Percentiles rank a stretch among this genome's conserved stretches.
phyloP scores from a whole-genome alignment of 1,284 basidiomycete genomes.

The Moesziomyces antarcticus region DNA sequence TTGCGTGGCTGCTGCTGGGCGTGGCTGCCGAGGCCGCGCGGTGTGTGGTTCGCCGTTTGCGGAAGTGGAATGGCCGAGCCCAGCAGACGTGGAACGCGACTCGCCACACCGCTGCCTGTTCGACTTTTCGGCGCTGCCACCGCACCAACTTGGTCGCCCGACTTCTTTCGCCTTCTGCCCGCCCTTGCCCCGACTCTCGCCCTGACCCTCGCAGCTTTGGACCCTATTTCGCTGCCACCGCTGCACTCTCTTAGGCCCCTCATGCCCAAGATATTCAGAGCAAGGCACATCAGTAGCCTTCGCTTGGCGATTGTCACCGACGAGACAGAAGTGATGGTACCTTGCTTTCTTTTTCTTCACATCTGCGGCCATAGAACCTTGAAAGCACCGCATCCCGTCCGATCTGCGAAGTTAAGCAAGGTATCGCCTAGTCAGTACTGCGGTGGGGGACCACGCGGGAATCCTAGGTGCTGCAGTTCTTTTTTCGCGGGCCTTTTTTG shows the following conservation, averaged over 20 bases:
- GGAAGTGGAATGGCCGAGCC: slow-evolving; percentile 3
- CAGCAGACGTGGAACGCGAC: slow-evolving; percentile 15
- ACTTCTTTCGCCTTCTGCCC: slow-evolving; percentile 26
- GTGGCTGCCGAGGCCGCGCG: slow-evolving; percentile 2
- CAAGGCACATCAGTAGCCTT: no score
- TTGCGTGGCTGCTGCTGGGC: slow-evolving; percentile 3
- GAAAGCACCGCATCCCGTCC: slow-evolving; percentile 83
- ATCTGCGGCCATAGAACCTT: slow-evolving; percentile 81
- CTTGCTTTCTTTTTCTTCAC: no score
- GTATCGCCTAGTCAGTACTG: slow-evolving; percentile 84
- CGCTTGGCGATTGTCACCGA: no score
- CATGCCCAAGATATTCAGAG: no score
- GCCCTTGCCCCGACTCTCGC: no score
- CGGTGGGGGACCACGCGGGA: slow-evolving; percentile 84
- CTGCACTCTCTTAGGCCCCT: no score
- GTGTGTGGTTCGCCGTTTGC: slow-evolving; percentile 4
- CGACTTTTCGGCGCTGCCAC: no score
- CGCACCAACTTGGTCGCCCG: slow-evolving; percentile 6
- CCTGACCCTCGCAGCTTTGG: no score
- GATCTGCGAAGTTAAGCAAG: slow-evolving; percentile 83
- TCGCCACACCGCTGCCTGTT: slow-evolving; percentile 1
- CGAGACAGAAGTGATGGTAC: no score
- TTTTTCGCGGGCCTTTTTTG: slow-evolving; percentile 8
- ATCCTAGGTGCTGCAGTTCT: slow-evolving; percentile 82
- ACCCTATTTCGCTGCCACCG: no score